Conservation (phyloP, 768 basidiomycete species). For the Leccinum uliginosum region DNA sequence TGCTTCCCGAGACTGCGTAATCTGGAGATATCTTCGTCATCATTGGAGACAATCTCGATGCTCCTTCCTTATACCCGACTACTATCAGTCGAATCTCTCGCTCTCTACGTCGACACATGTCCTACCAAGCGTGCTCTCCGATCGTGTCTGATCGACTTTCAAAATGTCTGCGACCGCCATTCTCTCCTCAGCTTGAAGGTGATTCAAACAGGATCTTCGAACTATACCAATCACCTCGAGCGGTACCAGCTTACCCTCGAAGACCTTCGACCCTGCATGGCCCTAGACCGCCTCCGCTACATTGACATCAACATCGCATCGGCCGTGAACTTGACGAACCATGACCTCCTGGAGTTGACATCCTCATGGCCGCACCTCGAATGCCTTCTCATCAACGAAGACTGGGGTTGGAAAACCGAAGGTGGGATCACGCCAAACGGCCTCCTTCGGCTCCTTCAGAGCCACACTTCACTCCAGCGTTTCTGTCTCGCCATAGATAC, state of each 20-base stretch:
- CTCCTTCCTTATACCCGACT: not conserved
- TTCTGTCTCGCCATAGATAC: constrained; percentile 16
- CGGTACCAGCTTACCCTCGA: constrained; percentile 13
- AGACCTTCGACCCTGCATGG: constrained; percentile 15
- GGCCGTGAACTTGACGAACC: constrained; percentile 8
- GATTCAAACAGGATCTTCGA: constrained; percentile 7
- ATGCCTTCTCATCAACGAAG: constrained; percentile 14
- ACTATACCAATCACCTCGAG: not conserved
- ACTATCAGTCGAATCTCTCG: constrained; percentile 4
- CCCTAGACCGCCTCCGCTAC: constrained; percentile 9
- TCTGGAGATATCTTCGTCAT: constrained; percentile 9
- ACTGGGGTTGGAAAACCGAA: constrained; percentile 17
- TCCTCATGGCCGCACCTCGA: constrained; percentile 18
- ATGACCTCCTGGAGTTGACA: constrained; percentile 11
- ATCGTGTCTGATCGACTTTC: constrained; percentile 3
- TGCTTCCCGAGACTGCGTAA: constrained; percentile 9
- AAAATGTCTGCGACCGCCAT: constrained; percentile 4
- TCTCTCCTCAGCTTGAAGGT: constrained; percentile 7
- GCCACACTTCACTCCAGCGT: not conserved
- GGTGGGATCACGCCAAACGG: constrained; percentile 17
- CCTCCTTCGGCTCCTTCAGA: constrained; percentile 13
- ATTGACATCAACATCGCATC: constrained; percentile 12
- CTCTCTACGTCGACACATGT: constrained; percentile 6
- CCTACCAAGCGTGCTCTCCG: constrained; percentile 8
- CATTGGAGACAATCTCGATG: not conserved